Conservation (phyloP, 345 rosid species). For the Salix suchowensis region DNA sequence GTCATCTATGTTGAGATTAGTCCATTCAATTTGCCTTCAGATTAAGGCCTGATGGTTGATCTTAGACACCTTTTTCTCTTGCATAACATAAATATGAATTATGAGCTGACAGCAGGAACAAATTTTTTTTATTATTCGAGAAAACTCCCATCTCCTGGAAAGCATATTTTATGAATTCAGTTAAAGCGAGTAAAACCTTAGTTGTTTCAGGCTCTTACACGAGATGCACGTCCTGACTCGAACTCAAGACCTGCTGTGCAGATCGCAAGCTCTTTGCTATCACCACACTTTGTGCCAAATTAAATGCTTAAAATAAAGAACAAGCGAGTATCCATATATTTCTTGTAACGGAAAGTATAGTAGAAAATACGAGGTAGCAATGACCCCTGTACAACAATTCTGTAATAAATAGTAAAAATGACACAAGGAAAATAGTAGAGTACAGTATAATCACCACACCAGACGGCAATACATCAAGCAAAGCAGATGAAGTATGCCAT, state of each 20-base stretch:
- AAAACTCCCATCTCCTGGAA: no score
- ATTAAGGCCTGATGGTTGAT: no score
- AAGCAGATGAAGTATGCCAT: neutral
- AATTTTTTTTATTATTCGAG: no score
- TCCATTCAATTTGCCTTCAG: no score
- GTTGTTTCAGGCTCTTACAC: no score
- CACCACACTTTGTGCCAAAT: neutral
- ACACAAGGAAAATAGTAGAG: neutral
- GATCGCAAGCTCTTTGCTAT: no score
- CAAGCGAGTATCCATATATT: neutral
- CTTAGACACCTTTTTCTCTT: neutral
- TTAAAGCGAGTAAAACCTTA: no score
- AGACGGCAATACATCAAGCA: neutral
- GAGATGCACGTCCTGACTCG: no score
- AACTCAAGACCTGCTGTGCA: no score
- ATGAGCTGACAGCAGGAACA: neutral
- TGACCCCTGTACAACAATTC: neutral
- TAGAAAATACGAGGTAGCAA: neutral
- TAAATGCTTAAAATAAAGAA: neutral
- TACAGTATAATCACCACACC: neutral
- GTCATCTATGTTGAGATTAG: no score
- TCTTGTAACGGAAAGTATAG: neutral
- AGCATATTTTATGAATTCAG: no score
- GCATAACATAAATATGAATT: neutral
- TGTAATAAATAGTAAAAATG: neutral